Percentiles rank a stretch among this genome's conserved stretches.
Conservation (phyloP, 345 rosid species). For the Eucalyptus sp. region DNA sequence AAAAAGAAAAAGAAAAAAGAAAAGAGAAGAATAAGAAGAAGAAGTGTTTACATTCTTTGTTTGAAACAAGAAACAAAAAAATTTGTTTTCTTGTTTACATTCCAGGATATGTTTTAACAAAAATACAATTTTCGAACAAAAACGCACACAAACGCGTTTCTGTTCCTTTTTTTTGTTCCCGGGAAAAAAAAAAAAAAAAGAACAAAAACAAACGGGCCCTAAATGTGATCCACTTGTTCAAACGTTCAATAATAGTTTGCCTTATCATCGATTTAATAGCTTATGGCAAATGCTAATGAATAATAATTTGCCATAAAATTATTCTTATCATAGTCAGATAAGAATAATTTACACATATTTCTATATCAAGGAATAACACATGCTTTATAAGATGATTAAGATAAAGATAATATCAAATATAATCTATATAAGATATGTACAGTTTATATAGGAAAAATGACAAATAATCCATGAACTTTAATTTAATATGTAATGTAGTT, state of each 20-base stretch:
- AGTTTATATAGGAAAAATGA: no score
- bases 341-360: not conserved
- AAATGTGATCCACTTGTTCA: not conserved
- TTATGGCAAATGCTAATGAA: not conserved
- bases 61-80: no score
- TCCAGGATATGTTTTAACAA: no score
- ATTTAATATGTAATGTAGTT: fast-evolving
- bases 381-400: not conserved
- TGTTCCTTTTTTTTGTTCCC: no score
- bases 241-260: not conserved
- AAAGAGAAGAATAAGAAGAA: no score
- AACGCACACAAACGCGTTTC: no score
- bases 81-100: no score
- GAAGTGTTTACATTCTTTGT: no score
- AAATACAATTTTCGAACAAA: no score
- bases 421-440: not conserved
- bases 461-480: fast-evolving
- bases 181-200: no score
- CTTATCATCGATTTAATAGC: not conserved
- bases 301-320: not conserved
- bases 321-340: not conserved
- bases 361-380: not conserved
- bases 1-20: no score
- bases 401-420: not conserved
- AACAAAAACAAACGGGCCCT: no score